Base-by-base conservation (phyloP, 164 flowering plant genomes). In the Santalum album region DNA sequence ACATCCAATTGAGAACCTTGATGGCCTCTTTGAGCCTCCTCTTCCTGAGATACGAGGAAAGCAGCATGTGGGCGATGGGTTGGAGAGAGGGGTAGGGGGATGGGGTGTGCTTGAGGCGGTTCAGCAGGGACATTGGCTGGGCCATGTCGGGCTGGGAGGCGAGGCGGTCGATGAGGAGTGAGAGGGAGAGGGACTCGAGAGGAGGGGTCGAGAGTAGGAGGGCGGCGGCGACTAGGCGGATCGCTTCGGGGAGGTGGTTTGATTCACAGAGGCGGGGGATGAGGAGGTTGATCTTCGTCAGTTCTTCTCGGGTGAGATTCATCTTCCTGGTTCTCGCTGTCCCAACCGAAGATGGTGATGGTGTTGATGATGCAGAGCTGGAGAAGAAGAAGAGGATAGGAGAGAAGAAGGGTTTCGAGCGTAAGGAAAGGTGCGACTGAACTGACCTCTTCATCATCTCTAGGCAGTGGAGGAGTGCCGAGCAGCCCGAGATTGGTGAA, bases 261-360 rank as follows among this genome's bases (percentile, higher is more conserved):
- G 68, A 60, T 55, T 56, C 57, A 60, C 79, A 78, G 29, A 78
- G 70, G 35, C 82, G 77, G 25, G 79, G 82, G 48, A 75, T 53
- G 15, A 70, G 56, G 52, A 70, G 74, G 65, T 75, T 78, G 57
- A 75, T 72, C 36, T 59, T 62, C 19, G 47, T 51, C 14, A 74
- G 27, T 53, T 77, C 75, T 40, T 72, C 65, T 27, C 59, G 57
- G 34, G 76, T 65, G 17, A 73, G 55, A 46, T 22, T 18, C 27
- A 42, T 22, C 26, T 25, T 26, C 26, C 34, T 17, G 22, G 26
- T 22, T 18, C 14, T 48, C 17, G n/a, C 34, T 4, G 34, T 9
- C 4, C 6, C 9, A 29, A 3, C 34, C 4, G 34, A 29, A 9
- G 34, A 9, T 9, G 34, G 34, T 9, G 9, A 9, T 9, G 34